phyloP scores from a whole-genome alignment of 352 stramenopile genomes.

The Phytopythium helicoides region DNA sequence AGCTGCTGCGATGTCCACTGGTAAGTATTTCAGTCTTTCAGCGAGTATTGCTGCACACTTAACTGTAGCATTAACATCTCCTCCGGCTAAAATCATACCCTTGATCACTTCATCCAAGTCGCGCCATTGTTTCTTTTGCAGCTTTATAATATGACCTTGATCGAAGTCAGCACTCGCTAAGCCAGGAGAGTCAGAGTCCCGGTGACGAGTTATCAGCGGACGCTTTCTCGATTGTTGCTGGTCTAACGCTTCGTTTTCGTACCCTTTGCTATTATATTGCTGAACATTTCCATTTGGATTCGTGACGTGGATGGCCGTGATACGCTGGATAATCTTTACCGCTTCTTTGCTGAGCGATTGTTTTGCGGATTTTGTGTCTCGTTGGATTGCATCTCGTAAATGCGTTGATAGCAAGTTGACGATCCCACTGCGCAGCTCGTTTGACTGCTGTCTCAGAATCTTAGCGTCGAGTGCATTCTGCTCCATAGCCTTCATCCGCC shows the following conservation, averaged over 20 bases:
- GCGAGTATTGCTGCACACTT: constrained; percentile 34
- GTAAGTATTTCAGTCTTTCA: constrained; percentile 40
- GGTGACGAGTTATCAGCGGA: neutral
- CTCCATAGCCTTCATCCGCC: constrained; percentile 25
- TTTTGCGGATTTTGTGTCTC: constrained; percentile 59
- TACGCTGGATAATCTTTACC: constrained; percentile 22
- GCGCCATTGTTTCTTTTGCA: constrained; percentile 2
- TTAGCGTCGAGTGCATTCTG: constrained; percentile 23
- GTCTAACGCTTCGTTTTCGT: too few species aligned
- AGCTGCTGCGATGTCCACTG: constrained; percentile 33
- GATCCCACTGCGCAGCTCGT: constrained; percentile 33
- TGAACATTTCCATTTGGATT: neutral
- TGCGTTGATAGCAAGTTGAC: constrained; percentile 31
- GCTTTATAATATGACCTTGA: neutral
- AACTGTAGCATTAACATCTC: constrained; percentile 27
- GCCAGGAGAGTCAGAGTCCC: too few species aligned
- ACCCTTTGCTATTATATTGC: too few species aligned
- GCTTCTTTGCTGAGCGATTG: constrained; percentile 58
- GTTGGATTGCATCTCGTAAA: constrained; percentile 42
- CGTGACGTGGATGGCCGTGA: neutral
- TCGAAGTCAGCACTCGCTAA: neutral
- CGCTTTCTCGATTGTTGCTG: neutral
- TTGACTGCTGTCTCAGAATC: constrained; percentile 45
- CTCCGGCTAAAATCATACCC: constrained; percentile 49
- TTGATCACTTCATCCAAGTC: constrained; percentile 54